Percentiles rank a stretch among this genome's conserved stretches.
Conservation (phyloP, 1,139 yeast genomes). For the Nakaseomyces delphensis region DNA sequence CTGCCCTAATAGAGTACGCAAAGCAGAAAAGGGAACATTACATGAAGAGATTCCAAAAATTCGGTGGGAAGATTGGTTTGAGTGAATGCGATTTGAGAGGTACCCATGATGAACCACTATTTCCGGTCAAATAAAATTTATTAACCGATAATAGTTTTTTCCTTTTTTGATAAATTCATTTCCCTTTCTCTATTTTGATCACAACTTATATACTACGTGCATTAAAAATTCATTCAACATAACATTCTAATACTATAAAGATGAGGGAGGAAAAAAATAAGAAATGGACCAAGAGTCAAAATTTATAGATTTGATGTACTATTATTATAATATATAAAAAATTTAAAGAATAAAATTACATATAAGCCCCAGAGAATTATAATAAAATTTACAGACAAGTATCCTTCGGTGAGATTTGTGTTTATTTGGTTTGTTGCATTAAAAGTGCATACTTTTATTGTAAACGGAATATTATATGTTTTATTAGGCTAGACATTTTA, state of each 20-base stretch:
- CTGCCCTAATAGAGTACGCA: constrained; percentile 51
- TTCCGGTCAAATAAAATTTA: constrained; percentile 29
- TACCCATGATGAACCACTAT: constrained; percentile 37
- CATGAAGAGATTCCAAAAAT: constrained; percentile 50
- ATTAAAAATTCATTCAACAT: constrained; percentile 3
- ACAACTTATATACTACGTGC: not conserved
- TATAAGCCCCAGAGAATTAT: no score
- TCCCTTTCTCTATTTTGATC: not conserved
- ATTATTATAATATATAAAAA: no score
- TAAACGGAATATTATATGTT: no score
- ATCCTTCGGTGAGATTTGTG: no score
- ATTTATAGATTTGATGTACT: no score
- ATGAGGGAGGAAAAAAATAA: not conserved
- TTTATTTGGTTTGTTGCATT: no score
- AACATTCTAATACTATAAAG: not conserved
- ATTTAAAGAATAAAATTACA: not conserved
- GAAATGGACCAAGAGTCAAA: not conserved
- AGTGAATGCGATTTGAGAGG: constrained; percentile 79
- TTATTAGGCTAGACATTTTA: no score
- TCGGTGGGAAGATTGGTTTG: constrained; percentile 68
- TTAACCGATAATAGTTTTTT: no score
- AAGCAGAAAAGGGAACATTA: constrained; percentile 47
- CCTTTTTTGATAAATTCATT: no score
- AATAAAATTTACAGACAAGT: no score
- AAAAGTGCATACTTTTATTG: no score